phyloP scores from a whole-genome alignment of 805 yeast genomes.

The Cyberlindnera lachancei region DNA sequence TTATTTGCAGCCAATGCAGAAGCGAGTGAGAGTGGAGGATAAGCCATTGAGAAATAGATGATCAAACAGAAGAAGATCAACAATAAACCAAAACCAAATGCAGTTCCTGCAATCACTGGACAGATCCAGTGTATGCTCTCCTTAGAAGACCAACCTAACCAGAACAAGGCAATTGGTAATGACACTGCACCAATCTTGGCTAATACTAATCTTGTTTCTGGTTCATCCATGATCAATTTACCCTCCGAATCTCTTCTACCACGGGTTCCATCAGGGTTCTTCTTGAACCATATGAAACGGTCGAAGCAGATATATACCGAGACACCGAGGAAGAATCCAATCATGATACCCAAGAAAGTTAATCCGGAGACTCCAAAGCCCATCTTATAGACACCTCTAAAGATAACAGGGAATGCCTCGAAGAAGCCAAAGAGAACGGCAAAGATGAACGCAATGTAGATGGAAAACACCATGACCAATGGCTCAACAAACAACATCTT shows the following conservation, averaged over 20 bases:
- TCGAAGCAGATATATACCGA: conserved; percentile 43
- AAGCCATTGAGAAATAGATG: conserved; percentile 61
- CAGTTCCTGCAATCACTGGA: conserved; percentile 68
- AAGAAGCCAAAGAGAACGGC: conserved; percentile 76
- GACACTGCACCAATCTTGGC: conserved; percentile 63
- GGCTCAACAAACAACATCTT: conserved; percentile 70
- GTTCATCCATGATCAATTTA: conserved; percentile 44
- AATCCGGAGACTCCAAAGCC: conserved; percentile 54
- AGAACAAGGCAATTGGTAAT: conserved; percentile 63
- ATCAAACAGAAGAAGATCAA: conserved; percentile 64
- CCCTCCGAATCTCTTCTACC: conserved; percentile 43
- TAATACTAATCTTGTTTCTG: conserved; percentile 52
- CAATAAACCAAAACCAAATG: conserved; percentile 70
- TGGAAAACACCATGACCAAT: conserved; percentile 60
- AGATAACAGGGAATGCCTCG: conserved; percentile 72
- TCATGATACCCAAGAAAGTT: conserved; percentile 64
- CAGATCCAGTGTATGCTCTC: conserved; percentile 64
- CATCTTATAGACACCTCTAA: conserved; percentile 58
- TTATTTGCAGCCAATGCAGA: conserved; percentile 90
- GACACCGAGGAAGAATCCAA: conserved; percentile 57
- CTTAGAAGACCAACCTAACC: conserved; percentile 77
- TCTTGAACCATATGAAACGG: conserved; percentile 41
- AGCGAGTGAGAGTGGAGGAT: conserved; percentile 72
- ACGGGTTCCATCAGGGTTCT: conserved; percentile 56
- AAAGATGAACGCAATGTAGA: conserved; percentile 67